Percentiles rank a stretch among this genome's conserved stretches.
Conservation (phyloP, 371 early-diverging fungal genomes). For the Mucor irregularis region DNA sequence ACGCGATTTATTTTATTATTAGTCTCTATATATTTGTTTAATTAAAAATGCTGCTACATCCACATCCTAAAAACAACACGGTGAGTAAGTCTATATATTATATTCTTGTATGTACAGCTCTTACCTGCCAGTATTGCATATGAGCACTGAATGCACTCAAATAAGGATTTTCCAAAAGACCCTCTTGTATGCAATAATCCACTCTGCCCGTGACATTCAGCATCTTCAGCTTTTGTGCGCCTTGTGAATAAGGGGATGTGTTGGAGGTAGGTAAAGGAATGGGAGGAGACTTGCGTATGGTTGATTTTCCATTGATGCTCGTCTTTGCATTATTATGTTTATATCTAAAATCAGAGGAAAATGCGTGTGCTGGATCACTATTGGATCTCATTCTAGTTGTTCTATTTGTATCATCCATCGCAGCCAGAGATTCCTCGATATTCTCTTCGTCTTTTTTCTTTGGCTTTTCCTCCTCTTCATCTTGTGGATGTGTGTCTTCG, state of each 20-base stretch:
- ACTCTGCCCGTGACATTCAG: slow-evolving; percentile 74
- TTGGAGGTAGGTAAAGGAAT: slow-evolving; percentile 21
- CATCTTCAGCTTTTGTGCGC: slow-evolving; percentile 49
- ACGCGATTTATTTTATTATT: not conserved
- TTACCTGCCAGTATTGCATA: slow-evolving; percentile 75
- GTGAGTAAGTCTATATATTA: not conserved
- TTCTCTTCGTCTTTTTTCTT: slow-evolving; percentile 16
- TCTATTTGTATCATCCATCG: slow-evolving; percentile 13
- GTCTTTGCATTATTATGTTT: not conserved
- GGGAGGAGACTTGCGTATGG: slow-evolving; percentile 24
- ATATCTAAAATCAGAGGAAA: slow-evolving; percentile 8
- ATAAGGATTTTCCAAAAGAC: slow-evolving; percentile 79
- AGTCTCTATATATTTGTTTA: slow-evolving; percentile 41
- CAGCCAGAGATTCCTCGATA: not conserved
- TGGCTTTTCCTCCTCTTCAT: slow-evolving; percentile 20
- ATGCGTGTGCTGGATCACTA: slow-evolving; percentile 31
- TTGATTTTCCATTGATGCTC: slow-evolving; percentile 5
- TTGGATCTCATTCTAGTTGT: slow-evolving; percentile 28
- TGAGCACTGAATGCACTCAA: slow-evolving; percentile 74
- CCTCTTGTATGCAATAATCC: slow-evolving; percentile 80
- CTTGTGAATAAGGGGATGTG: slow-evolving; percentile 29
- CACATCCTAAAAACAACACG: slow-evolving; percentile 37
- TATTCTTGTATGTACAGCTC: not conserved
- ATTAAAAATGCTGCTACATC: slow-evolving; percentile 68
- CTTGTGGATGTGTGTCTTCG: slow-evolving; percentile 31